phyloP scores from a whole-genome alignment of 352 stramenopile species.

The Phytopythium kandeliae region DNA sequence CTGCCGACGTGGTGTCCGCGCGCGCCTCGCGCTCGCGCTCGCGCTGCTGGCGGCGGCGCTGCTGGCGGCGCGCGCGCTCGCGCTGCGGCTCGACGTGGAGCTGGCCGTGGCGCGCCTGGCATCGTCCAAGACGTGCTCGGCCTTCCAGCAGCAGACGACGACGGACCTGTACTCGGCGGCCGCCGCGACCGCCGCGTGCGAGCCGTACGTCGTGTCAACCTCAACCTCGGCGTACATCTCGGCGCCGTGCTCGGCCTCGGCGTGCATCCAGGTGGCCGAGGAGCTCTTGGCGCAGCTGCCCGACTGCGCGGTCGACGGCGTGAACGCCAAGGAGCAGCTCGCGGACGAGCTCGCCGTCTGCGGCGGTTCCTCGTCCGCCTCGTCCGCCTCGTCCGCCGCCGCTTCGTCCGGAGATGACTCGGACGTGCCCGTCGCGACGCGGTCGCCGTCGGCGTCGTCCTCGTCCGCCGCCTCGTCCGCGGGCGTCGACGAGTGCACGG shows the following conservation, averaged over 20 bases:
- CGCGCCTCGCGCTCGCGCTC: neutral
- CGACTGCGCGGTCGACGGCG: slow-evolving; percentile 13
- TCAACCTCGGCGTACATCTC: slow-evolving; percentile 11
- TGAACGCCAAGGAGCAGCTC: slow-evolving; percentile 19
- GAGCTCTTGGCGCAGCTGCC: slow-evolving; percentile 8
- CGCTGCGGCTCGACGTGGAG: neutral
- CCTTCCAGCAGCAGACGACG: neutral
- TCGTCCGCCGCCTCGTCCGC: neutral
- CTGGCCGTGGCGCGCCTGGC: neutral
- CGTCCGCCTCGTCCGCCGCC: slow-evolving; percentile 10
- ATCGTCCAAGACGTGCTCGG: neutral
- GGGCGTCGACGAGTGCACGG: neutral
- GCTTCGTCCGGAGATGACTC: slow-evolving; percentile 4
- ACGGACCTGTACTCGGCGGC: slow-evolving; percentile 10
- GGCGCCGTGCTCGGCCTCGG: slow-evolving; percentile 10
- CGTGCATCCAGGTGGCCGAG: slow-evolving; percentile 12
- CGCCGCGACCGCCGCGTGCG: slow-evolving; percentile 9
- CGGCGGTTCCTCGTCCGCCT: slow-evolving; percentile 1
- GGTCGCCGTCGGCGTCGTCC: neutral
- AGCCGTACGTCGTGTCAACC: slow-evolving; percentile 8
- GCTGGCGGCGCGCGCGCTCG: neutral
- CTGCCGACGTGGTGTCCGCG: neutral
- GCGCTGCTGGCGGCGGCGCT: neutral
- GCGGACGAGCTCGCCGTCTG: slow-evolving; percentile 12
- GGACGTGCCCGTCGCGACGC: slow-evolving; percentile 15